Evolutionary conservation across 2,329 filamentous ascomycete genomes (phyloP), one percentile per base, ranked within the genome.

Genomic region (Fusarium coicis): DNA sequence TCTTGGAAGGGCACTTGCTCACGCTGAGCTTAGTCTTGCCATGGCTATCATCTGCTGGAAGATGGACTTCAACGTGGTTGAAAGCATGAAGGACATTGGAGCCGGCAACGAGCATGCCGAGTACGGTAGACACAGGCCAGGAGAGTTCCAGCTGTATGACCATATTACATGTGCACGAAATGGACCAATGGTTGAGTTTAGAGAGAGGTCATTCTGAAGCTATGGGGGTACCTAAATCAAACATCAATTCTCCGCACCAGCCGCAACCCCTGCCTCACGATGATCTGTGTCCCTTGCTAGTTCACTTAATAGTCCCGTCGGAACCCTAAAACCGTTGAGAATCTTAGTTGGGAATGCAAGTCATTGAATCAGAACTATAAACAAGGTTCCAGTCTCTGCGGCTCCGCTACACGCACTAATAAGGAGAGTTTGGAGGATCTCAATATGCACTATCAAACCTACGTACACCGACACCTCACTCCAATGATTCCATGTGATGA

Each of bases 41-140:
- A 37, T 58, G 43, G 55, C 55, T 16, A 58, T 58, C 32, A 52
- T 58, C 26, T 58, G 55, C 18, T 58, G 55, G 55, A 58, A 28
- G 19, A 28, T 58, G 42, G 55, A 58, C 28, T 58, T 58, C 43
- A 37, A 39, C 21, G 55, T 58, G 18, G 55, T 50, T 14, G 43
- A 58, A 10, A 58, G 55, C 14, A 49, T 58, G 55, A 58, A 58
- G 32, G 15, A 58, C 16, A 50, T 58, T 58, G 55, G 55, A 28
- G 55, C 55, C 28, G 55, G 55, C n/a, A 36, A 50, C n/a, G 42
- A 49, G 23, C 32, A 50, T 21, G 43, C 55, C 19, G 55, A 37
- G 21, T 58, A 58, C 7, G 55, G 55, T 5, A 58, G 55, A 37
- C 55, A 58, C 36, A 7, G 55, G 11, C 55, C 55, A 1, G 55